Evolutionary conservation across 495 filamentous ascomycete genomes (phyloP), one percentile per base, ranked within the genome.

Genomic region (Penicillium odoratum): DNA sequence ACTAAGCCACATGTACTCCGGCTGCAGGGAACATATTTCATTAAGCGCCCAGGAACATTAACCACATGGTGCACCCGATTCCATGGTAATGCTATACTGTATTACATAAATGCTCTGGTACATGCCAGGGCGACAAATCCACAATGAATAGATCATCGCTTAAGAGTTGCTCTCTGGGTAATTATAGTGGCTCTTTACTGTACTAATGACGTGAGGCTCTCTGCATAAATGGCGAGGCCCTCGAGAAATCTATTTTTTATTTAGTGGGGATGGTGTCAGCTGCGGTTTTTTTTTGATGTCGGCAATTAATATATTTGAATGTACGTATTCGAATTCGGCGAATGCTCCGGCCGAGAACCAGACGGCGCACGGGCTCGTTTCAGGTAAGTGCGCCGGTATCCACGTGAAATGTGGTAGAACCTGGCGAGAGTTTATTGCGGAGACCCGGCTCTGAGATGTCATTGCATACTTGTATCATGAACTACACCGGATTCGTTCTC

Each of bases 291-390:
- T 16, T 38, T 40, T 40, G 31, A 30, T 31, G n/a, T 21, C 21
- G 33, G 31, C 31, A 48, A 48, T 48, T 48, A 48, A 48, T 48
- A 10, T 48, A 48, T 16, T 16, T 31, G 46, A 48, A 13, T 10
- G 6, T n/a, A 11, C 26, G 28, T 30, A 16, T 13, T 30, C 46
- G 28, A 33, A 48, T 48, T 13, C 13, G 46, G 46, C 11, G 3
- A 48, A 48, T 30, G 15, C 11, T 30, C 46, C 46, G 46, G 28
- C 28, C 46, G 26, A 31, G 46, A 48, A 48, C 25, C 46, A 16
- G 46, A 28, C 21, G 46, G 46, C 4, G 46, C 46, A 16, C 28
- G n/a, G 28, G 7, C 46, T 48, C 31, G 46, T 48, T 15, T 18
- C 46, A 48, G 26, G n/a, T 6, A 30, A 48, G 6, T 26, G 26